Conservation (phyloP, 2,329 filamentous ascomycete genomes). For the Sphaerulina musiva region DNA sequence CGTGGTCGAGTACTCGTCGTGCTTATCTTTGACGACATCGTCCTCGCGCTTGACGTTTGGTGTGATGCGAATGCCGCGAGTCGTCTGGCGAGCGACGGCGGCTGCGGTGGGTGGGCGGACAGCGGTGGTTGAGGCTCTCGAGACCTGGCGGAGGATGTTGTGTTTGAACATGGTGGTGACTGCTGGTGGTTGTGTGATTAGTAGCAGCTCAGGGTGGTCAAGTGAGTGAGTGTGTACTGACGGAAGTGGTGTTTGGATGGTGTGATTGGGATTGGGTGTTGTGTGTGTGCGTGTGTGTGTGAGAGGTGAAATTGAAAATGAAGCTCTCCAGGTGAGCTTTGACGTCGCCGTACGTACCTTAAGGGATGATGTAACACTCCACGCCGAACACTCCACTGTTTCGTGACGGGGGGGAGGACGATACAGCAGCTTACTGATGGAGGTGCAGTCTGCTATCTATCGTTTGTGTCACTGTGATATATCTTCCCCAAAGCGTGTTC, state of each 20-base stretch:
- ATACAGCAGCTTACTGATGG: too few relatives aligned
- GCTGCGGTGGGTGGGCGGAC: constrained; percentile 22
- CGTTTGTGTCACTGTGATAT: too few relatives aligned
- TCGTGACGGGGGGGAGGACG: neutral
- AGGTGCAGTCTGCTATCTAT: too few relatives aligned
- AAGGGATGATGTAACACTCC: neutral
- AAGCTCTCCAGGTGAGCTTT: constrained; percentile 3
- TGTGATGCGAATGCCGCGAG: constrained; percentile 21
- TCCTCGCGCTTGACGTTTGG: constrained; percentile 21
- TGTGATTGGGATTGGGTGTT: too few relatives aligned
- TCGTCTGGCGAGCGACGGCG: constrained; percentile 20
- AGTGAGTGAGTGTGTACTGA: neutral
- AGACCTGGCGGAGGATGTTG: constrained; percentile 31
- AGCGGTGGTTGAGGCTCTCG: constrained; percentile 29
- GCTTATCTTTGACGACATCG: constrained; percentile 26
- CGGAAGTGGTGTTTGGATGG: too few relatives aligned
- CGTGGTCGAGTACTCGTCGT: constrained; percentile 30
- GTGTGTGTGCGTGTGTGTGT: neutral
- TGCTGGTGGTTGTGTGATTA: neutral
- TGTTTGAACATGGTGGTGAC: constrained; percentile 28
- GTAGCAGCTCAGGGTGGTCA: neutral
- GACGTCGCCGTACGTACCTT: neutral
- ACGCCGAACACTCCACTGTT: neutral
- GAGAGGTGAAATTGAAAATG: neutral
- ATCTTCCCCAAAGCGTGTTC: too few relatives aligned